Evolutionary conservation across 441 rosid species (phyloP), one percentile per base, ranked within the genome.

Genomic region (Mallotus repandus): DNA sequence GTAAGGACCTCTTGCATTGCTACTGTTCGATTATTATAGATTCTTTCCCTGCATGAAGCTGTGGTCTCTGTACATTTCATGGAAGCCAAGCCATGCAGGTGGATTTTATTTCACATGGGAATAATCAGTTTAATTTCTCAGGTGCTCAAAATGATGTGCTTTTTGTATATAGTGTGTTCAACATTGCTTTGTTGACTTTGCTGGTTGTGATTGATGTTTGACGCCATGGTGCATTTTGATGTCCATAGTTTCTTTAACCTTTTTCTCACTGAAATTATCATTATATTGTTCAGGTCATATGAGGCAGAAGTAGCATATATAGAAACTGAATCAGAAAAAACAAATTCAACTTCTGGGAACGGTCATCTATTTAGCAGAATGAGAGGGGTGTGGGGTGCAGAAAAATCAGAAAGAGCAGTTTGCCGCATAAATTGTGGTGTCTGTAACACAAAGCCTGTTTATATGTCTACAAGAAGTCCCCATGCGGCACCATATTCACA

Each of bases 261-360:
- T 72, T 49, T 68, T 69, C 41, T 9, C 12, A 50, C 54, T 74
- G 35, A 35, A 69, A 29, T 41, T 65, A 49, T 38, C 25, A n/a
- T 52, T 76, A 38, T 69, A 68, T 75, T 19, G 77, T 82, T 75
- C 70, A 89, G 97, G 77, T 86, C 91, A 32, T 92, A 95, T 58
- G 98, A 91, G 77, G 97, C 97, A 73, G 99, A 95, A 83, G 84
- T 95, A 81, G 82, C 88, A 64, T 93, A 79, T 73, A 78, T 89
- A 69, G 92, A 86, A 76, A 77, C 85, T 75, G 87, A 85, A 77
- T 63, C 93, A 62, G 92, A 83, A 74, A 82, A 83, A 60, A 15
- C 55, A n/a, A 80, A 73, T 71, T 61, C 87, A 71, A 54, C 32
- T 21, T 46, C 76, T 22, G 85, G 77, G 75, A 83, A 75, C 65